Evolutionary conservation across 2,329 filamentous ascomycete genomes (phyloP), one percentile per base, ranked within the genome.

Genomic region (Aureobasidium sp.): DNA sequence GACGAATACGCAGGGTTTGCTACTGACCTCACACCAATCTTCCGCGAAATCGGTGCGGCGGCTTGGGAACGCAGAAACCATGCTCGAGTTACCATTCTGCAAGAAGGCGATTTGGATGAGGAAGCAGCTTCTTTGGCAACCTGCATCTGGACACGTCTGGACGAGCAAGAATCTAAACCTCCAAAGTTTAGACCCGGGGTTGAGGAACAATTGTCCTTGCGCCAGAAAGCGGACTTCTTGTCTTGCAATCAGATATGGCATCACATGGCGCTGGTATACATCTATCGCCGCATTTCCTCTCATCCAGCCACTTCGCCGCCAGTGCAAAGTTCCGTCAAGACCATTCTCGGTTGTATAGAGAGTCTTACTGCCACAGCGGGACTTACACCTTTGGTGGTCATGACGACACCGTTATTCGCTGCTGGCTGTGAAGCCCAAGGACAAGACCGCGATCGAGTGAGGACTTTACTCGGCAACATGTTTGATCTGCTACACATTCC

Each of bases 1-100:
- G 61, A 63, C 40, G 61, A 63, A 60, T 63, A 63, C 22, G 48
- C 61, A 35, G 61, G 61, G 1, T 63, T 63, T 37, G 19, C 61
- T 14, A 63, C 61, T 3, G 61, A 63, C 15, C 54, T 63, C 8
- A 53, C 37, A 24, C 48, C 61, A 5, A 29, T 63, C 2, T 63
- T 63, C 40, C 53, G 54, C 11, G 54, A 63, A 24, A 63, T 63
- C 2, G 61, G 61, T 4, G 61, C 61, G 1, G 45, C 47, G 24
- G 61, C 54, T 7, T 63, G 61, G 61, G 61, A 63, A 54, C 37
- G 61, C 2, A 31, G 54, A 6, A 63, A 63, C 15, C 14, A 50
- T 9, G 2, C 5, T n/a, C 37, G 17, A 14, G 29, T 35, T 11
- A 60, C 45, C 24, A 47, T 63, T 17, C 54, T 63, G 19, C 11